Evolutionary conservation across 352 stramenopile genomes (phyloP), one percentile per base, ranked within the genome.

Genomic region (Globisporangium irregulare): DNA sequence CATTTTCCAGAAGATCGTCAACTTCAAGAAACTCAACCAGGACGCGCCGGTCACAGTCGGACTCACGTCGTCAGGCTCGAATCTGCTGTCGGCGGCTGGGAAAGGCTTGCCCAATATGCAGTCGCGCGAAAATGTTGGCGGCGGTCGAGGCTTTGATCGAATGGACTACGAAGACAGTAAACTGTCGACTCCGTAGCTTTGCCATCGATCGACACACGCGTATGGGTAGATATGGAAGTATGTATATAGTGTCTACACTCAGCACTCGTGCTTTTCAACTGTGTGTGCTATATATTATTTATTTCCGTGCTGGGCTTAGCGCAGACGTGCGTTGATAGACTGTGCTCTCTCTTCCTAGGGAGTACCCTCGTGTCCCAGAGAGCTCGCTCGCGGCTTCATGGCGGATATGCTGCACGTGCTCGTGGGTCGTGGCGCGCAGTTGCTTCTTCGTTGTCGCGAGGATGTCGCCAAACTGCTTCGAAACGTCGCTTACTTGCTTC

Each of bases 11-110:
- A 87, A 94, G 69, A 87, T 98, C 48, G 93, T 98, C 58, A 90
- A 94, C 64, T 98, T 97, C 78, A 98, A 98, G 79, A 98, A 94
- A 60, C 79, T 95, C 70, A 94, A 94, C 71, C 89, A 94, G 72
- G 85, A 93, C 43, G 70, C 72, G 2, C 70, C 80, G 1, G 36
- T 67, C 24, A 25, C 56, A 1, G 20, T 64, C 9, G 55, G 64
- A 14, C 43, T 29, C 20, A 10, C 24, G 64, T 60, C 59, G 71
- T 25, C 54, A 14, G 32, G 54, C 54, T 27, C 43, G 24, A 60
- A 24, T 66, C 67, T 64, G n/a, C 63, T 64, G 24, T 70, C 71
- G 48, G 38, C 63, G 20, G 73, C 74, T 2, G 73, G 72, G 54
- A 73, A 74, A 29, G 70, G 64, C 24, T 75, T 67, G 4, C 70